Evolutionary conservation across 106 monocot species (phyloP), one percentile per base, ranked within the genome.

Genomic region (Phalaenopsis aphrodite): DNA sequence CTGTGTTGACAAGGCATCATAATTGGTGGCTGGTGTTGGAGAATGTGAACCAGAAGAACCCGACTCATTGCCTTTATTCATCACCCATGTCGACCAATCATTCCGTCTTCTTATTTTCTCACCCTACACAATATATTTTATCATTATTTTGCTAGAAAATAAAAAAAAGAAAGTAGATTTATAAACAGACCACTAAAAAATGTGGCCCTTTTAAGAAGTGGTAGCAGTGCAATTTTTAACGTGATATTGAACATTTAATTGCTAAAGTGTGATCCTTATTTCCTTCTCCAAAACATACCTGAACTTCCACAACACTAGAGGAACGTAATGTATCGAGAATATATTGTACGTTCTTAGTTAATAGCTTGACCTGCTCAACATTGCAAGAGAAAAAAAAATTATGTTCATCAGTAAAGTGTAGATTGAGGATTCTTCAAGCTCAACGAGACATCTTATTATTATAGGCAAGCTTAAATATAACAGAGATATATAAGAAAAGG

Each of bases 231-330:
- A 0, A 0, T 30, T 30, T 30, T 30, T 0, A 30, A 30, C 30
- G 17, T 57, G 19, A 57, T 16, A 57, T 57, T 15, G 18, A 57
- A 17, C 19, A 15, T 16, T 57, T 17, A 57, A 16, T 17, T 16
- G 57, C 9, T 16, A 45, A 15, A 17, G 30, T 23, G 21, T 64
- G 24, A n/a, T 65, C 23, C 52, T 1, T 8, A 21, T 65, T 23
- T 65, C 64, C 64, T 23, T 16, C 4, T 57, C 24, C 2, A 67
- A 4, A 24, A 67, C 71, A 74, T 83, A 90, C 93, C 91, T 91
- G 89, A 42, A 91, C 84, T 91, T 94, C 93, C 7, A 94, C 83
- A 5, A 87, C 71, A 17, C 45, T 38, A 69, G 93, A 94, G 46
- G 71, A 77, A 56, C 77, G 84, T 52, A 91, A 80, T n/a, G 93